phyloP scores from a whole-genome alignment of 2,329 filamentous ascomycete species.

The Xenosphaeropsis pyriputrescens region DNA sequence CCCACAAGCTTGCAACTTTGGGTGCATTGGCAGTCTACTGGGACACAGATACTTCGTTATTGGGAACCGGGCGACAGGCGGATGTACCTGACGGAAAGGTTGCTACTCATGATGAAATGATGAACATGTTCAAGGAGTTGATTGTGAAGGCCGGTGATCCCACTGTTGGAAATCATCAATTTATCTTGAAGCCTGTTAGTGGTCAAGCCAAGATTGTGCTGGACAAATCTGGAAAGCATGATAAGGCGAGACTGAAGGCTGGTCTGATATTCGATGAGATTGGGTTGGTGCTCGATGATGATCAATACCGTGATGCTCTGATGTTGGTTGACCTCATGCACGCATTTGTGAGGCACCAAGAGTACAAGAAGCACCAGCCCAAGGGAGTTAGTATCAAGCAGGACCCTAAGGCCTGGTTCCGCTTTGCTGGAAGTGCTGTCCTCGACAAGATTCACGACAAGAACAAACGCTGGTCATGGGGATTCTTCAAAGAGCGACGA shows the following conservation, averaged over 20 bases:
- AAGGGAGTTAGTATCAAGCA: constrained; percentile 71
- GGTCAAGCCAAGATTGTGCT: constrained; percentile 90
- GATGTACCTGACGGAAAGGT: constrained; percentile 41
- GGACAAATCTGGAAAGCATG: constrained; percentile 75
- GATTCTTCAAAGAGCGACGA: constrained; percentile 80
- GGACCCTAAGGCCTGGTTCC: constrained; percentile 82
- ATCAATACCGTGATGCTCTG: constrained; percentile 90
- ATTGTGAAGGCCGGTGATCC: constrained; percentile 57
- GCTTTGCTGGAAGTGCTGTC: constrained; percentile 80
- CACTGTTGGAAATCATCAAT: constrained; percentile 54
- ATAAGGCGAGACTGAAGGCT: constrained; percentile 77
- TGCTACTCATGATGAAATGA: constrained; percentile 60
- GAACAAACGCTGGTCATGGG: constrained; percentile 92
- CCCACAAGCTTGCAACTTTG: constrained; percentile 86
- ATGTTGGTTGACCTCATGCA: constrained; percentile 99
- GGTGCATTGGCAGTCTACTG: constrained; percentile 90
- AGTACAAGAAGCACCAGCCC: constrained; percentile 87
- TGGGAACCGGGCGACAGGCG: constrained; percentile 69
- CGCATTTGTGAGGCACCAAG: constrained; percentile 93
- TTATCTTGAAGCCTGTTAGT: constrained; percentile 89
- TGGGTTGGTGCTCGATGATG: constrained; percentile 90
- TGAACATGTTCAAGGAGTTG: constrained; percentile 62
- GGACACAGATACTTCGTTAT: constrained; percentile 82
- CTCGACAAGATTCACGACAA: constrained; percentile 88
- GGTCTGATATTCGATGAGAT: constrained; percentile 92